Evolutionary conservation across 441 rosid genomes (phyloP).

Genomic region (Populus hybrid): DNA sequence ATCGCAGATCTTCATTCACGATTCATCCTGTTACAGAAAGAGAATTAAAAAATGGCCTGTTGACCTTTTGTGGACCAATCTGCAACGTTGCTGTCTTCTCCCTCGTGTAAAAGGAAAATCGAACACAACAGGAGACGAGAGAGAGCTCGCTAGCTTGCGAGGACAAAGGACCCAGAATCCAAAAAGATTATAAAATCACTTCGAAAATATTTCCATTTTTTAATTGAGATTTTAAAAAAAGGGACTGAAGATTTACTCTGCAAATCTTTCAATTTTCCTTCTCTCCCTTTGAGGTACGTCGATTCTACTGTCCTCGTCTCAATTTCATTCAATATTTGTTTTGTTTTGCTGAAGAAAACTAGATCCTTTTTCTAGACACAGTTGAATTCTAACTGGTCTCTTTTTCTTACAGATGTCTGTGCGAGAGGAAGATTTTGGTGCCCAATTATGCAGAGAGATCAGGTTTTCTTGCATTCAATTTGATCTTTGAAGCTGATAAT

Average conservation of each 20-base stretch:
- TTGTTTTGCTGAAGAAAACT: slow-evolving; percentile 26
- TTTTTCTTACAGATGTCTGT: slow-evolving; percentile 14
- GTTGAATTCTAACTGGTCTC: not conserved
- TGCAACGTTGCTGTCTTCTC: not conserved
- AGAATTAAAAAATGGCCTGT: not conserved
- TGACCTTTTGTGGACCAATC: not conserved
- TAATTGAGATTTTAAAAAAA: slow-evolving; percentile 13
- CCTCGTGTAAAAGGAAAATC: not conserved
- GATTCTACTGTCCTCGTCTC: slow-evolving; percentile 3
- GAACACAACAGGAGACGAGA: not conserved
- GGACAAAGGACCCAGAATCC: not conserved
- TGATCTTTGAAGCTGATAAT: slow-evolving; percentile 21
- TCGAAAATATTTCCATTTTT: slow-evolving; percentile 1
- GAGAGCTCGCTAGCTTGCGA: not conserved
- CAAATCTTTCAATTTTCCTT: slow-evolving; percentile 8
- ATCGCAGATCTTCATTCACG: not conserved
- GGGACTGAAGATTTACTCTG: not conserved
- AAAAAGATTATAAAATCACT: slow-evolving; percentile 1
- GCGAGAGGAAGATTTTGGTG: slow-evolving; percentile 17
- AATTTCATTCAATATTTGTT: not conserved
- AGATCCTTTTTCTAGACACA: slow-evolving; percentile 23
- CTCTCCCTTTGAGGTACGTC: slow-evolving; percentile 28
- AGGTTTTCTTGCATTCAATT: slow-evolving; percentile 8
- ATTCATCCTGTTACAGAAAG: not conserved
- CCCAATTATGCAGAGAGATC: slow-evolving; percentile 20